Evolutionary conservation across 2,329 filamentous ascomycete genomes (phyloP), one percentile per base, ranked within the genome.

Genomic region (Penicillium frequentans): DNA sequence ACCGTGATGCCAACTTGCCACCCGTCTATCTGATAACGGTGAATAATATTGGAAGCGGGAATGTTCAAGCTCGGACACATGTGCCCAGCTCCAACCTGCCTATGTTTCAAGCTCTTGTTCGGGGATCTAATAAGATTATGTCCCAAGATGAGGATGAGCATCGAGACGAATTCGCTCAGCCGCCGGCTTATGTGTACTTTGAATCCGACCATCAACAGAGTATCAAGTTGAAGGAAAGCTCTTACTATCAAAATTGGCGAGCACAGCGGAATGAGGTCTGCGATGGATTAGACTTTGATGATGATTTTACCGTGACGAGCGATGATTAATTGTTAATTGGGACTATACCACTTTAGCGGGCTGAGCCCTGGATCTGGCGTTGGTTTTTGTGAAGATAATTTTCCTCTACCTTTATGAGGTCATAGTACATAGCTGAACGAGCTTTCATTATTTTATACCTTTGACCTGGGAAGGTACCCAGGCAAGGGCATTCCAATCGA

Each of bases 111-210:
- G 52, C 63, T 23, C 61, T 75, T 11, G 68, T 73, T 14, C 64
- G 68, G 19, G 66, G 69, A 4, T 68, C 73, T 5, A 57, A 57
- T 59, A 62, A 60, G 11, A 56, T 62, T 16, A 47, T 58, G 23
- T 24, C 52, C 19, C 49, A 53, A 19, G 49, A 50, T 14, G 29
- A 48, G 37, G 49, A 58, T 21, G 45, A 24, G 6, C 31, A 33
- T 16, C 13, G 31, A 33, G 55, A 50, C 5, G 39, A 4, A 26
- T 16, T 27, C 2, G 52, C 59, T 29, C 51, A 65, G 8, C 57
- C 64, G 29, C 72, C 70, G 1, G 74, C 69, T 2, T 78, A 78
- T 65, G 73, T 77, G 5, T 74, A 72, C 54, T 78, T 78, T 56
- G 71, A 76, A 24, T 69, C 67, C 55, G 71, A 75, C 49, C 62